These are phyloP conservation scores for Pascua guehoae DNA, from an alignment of 1,284 basidiomycete species.

Conservation along the genomic window DNA sequence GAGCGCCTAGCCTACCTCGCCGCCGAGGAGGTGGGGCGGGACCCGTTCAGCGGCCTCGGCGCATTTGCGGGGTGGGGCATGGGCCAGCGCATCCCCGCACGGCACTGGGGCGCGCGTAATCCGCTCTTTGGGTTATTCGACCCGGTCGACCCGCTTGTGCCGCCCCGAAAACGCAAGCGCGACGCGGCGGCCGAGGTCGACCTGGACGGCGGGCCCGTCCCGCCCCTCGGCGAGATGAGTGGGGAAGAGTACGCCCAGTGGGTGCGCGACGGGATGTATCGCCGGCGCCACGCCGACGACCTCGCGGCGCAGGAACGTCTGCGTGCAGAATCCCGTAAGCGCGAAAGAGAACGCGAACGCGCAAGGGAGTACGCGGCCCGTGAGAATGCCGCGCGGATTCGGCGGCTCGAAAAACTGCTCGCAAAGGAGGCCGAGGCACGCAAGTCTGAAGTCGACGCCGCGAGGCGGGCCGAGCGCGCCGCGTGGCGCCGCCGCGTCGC, in stretches of 20 bases:
- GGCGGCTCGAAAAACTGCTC: background rate
- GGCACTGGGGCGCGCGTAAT: constrained; percentile 1
- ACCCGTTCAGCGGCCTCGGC: constrained; percentile 1
- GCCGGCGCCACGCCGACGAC: constrained; percentile 17
- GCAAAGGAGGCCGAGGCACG: background rate
- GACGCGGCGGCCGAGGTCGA: constrained; percentile 18
- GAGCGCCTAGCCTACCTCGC: constrained; percentile 27
- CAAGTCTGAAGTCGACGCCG: background rate
- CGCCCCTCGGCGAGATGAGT: constrained; percentile 26
- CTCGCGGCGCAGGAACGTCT: constrained; percentile 7
- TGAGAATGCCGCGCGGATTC: background rate
- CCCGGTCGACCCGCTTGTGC: background rate
- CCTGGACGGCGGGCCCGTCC: constrained; percentile 12
- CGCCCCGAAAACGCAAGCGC: background rate
- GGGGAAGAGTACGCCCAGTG: constrained; percentile 28
- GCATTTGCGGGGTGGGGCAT: background rate
- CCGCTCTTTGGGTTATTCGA: background rate
- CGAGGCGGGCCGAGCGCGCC: constrained; percentile 13
- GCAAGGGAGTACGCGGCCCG: background rate
- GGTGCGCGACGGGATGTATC: constrained; percentile 27
- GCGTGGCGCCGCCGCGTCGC: constrained; percentile 19
- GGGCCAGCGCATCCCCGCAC: constrained; percentile 9
- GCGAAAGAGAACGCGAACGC: background rate
- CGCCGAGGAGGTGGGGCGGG: background rate
- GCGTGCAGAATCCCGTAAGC: background rate